These are phyloP conservation scores for Parsonsia alboflavescens DNA, from an alignment of 257 asterid species.

Conservation along the genomic window DNA sequence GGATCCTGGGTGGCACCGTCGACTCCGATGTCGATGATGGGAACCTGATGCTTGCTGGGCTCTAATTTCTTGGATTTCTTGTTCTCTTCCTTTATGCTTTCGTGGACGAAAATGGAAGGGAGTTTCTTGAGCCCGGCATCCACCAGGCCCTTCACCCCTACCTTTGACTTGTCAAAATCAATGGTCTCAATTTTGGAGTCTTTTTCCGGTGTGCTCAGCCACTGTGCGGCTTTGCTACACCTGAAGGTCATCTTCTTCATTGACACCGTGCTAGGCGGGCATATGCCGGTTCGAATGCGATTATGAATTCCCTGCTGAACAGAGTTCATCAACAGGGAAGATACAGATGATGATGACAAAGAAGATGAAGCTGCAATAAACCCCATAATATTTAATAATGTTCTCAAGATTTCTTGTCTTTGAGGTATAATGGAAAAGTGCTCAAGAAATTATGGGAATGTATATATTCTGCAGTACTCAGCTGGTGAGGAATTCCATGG, in stretches of 20 bases:
- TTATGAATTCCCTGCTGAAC: not conserved
- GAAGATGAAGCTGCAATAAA: too few relatives aligned
- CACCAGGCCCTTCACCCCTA: slow-evolving; percentile 16
- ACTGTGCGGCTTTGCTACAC: not conserved
- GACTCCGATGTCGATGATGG: slow-evolving; percentile 1
- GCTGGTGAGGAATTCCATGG: not conserved
- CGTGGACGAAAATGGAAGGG: slow-evolving; percentile 14
- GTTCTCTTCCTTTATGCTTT: not conserved
- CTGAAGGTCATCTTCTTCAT: not conserved
- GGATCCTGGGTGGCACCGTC: slow-evolving; percentile 8
- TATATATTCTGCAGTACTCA: too few relatives aligned
- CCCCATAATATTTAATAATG: too few relatives aligned
- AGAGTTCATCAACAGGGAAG: not conserved
- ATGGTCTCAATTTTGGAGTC: slow-evolving; percentile 10
- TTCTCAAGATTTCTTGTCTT: too few relatives aligned
- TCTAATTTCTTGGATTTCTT: not conserved
- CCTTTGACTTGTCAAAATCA: slow-evolving; percentile 18
- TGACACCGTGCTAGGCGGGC: not conserved
- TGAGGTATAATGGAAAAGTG: too few relatives aligned
- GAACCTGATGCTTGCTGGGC: not conserved
- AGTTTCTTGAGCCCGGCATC: slow-evolving; percentile 14
- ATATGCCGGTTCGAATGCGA: not conserved
- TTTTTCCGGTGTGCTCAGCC: slow-evolving; percentile 3
- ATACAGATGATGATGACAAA: not conserved
- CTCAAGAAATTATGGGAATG: too few relatives aligned